phyloP scores from a whole-genome alignment of 768 basidiomycete genomes.

The Boletales sp. region DNA sequence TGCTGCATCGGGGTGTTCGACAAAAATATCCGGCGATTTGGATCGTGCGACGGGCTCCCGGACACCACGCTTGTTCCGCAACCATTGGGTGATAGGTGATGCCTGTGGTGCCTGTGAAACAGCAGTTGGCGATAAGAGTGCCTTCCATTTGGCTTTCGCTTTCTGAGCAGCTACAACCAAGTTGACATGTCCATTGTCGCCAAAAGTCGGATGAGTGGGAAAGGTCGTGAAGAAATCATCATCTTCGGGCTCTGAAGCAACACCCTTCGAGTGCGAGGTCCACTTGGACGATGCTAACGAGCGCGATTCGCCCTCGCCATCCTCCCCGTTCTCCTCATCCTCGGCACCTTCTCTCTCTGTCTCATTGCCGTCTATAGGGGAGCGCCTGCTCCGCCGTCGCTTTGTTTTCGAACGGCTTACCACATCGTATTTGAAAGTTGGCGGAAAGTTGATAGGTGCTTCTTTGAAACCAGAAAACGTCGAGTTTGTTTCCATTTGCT shows the following conservation, averaged over 20 bases:
- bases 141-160: constrained; percentile 54
- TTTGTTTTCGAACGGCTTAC: constrained; percentile 48
- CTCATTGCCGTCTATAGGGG: constrained; percentile 37
- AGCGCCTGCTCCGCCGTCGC: constrained; percentile 35
- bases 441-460: constrained; percentile 78
- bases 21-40: constrained; percentile 24
- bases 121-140: constrained; percentile 38
- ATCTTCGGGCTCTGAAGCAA: constrained; percentile 35
- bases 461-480: constrained; percentile 80
- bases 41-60: constrained; percentile 7
- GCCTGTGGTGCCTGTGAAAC: constrained; percentile 29
- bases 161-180: constrained; percentile 44
- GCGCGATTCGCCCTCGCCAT: constrained; percentile 43
- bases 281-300: constrained; percentile 55
- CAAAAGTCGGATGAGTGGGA: constrained; percentile 22
- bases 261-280: constrained; percentile 39
- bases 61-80: constrained; percentile 23
- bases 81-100: constrained; percentile 27
- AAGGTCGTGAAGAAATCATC: constrained; percentile 37
- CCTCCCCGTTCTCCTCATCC: constrained; percentile 36
- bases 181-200: constrained; percentile 36
- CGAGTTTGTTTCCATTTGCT: constrained; percentile 64
- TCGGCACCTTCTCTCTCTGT: constrained; percentile 37
- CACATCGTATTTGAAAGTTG: constrained; percentile 94
- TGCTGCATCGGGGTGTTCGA: constrained; percentile 18